Conservation (phyloP, 2,329 filamentous ascomycete genomes). For the Botryotinia narcissicola region DNA sequence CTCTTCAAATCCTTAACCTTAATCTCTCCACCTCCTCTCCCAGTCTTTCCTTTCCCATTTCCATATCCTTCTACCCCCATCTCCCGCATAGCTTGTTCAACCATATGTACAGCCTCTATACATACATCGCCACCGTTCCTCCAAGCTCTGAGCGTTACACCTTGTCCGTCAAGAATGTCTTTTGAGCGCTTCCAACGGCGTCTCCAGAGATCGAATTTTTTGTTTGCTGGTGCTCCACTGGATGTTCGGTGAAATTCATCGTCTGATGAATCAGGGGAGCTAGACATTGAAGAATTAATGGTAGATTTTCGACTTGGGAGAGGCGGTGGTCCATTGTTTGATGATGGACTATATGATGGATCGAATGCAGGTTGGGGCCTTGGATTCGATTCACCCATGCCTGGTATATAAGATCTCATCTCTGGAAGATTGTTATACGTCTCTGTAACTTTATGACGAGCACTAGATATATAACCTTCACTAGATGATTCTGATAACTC, state of each 20-base stretch:
- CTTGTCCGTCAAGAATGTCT: slow-evolving; percentile 57
- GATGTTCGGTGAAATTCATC: slow-evolving; percentile 31
- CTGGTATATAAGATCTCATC: slow-evolving; percentile 35
- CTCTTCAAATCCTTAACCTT: slow-evolving; percentile 39
- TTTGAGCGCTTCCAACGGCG: slow-evolving; percentile 65
- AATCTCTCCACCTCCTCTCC: slow-evolving; percentile 35
- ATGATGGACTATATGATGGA: slow-evolving; percentile 18
- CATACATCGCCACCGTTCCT: slow-evolving; percentile 68
- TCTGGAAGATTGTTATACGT: slow-evolving; percentile 39
- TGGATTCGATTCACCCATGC: slow-evolving; percentile 20
- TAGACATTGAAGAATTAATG: slow-evolving; percentile 8
- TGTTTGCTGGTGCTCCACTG: slow-evolving; percentile 47
- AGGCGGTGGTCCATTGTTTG: slow-evolving; percentile 26
- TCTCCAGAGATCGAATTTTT: slow-evolving; percentile 71
- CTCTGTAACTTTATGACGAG: slow-evolving; percentile 34
- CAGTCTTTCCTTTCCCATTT: slow-evolving; percentile 33
- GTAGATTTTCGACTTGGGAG: slow-evolving; percentile 29
- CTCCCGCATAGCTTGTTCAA: slow-evolving; percentile 53
- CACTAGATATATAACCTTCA: slow-evolving; percentile 35
- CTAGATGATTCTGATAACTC: slow-evolving; percentile 27
- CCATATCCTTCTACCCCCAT: slow-evolving; percentile 42
- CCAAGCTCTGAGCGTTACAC: slow-evolving; percentile 72
- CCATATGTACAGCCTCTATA: slow-evolving; percentile 62
- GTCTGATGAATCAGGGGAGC: slow-evolving; percentile 32
- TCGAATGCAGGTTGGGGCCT: background rate